Evolutionary conservation across 1,284 basidiomycete genomes (phyloP).

Genomic region (Laetiporus sulphureus): DNA sequence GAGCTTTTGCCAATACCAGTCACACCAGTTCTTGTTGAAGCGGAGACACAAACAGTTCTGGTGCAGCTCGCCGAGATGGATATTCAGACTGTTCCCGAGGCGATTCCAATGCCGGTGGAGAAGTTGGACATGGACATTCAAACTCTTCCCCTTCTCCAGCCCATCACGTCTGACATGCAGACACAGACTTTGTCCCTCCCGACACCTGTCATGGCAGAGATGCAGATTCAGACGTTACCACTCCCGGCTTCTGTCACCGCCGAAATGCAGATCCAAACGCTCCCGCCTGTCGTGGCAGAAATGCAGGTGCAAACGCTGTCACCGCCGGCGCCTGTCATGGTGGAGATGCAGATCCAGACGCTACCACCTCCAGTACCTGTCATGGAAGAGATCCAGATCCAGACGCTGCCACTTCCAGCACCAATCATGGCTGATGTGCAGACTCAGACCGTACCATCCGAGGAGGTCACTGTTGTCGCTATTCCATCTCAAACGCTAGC

Average conservation of each 20-base stretch:
- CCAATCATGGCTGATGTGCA: constrained; percentile 7
- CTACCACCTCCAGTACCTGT: background rate
- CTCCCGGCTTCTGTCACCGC: background rate
- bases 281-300: constrained; percentile 1
- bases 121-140: constrained; percentile 30
- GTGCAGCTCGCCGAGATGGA: constrained; percentile 18
- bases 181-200: constrained; percentile 9
- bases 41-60: constrained; percentile 34
- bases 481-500: constrained; percentile 11
- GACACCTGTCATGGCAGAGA: constrained; percentile 1
- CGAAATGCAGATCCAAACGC: constrained; percentile 10
- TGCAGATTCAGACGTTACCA: constrained; percentile 22
- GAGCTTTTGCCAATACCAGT: constrained; percentile 5
- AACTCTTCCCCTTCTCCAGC: constrained; percentile 9
- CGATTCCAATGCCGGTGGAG: constrained; percentile 7
- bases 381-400: constrained; percentile 26
- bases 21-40: constrained; percentile 22
- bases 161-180: constrained; percentile 5
- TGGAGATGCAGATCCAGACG: background rate
- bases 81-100: constrained; percentile 23
- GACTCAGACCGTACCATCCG: constrained; percentile 8
- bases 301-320: constrained; percentile 6
- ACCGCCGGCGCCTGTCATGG: background rate
- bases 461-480: constrained; percentile 3
- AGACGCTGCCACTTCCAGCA: constrained; percentile 15